Evolutionary conservation across 371 early-diverging fungal species (phyloP).

Genomic region (Vavraia culicis): DNA sequence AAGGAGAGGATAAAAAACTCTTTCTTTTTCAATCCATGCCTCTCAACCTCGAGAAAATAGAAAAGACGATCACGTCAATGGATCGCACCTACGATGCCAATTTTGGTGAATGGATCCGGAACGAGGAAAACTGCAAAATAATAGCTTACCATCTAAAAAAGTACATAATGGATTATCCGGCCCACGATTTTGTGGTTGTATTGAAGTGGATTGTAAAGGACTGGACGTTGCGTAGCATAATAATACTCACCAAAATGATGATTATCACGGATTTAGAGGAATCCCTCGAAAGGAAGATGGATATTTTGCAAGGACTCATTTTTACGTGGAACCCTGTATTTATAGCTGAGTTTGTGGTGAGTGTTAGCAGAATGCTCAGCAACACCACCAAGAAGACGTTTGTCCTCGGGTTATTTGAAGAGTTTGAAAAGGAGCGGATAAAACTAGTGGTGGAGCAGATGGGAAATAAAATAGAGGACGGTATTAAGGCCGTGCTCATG

Average conservation of each 20-base stretch:
- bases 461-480: too few species aligned
- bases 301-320: conserved; percentile 32
- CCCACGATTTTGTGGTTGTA: conserved; percentile 37
- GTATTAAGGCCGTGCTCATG: too few species aligned
- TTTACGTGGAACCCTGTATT: conserved; percentile 43
- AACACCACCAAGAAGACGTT: too few species aligned
- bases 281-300: conserved; percentile 12
- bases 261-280: conserved; percentile 25
- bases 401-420: too few species aligned
- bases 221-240: conserved; percentile 43
- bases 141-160: conserved; percentile 38
- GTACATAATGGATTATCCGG: conserved; percentile 38
- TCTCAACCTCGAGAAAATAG: conserved; percentile 26
- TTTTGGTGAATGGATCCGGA: conserved; percentile 45
- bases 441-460: too few species aligned
- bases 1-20: too few species aligned
- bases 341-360: conserved; percentile 39
- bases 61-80: conserved; percentile 40
- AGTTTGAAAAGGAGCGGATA: too few species aligned
- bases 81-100: conserved; percentile 45
- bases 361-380: conserved; percentile 21
- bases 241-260: conserved; percentile 37
- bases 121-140: conserved; percentile 42
- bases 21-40: too few species aligned
- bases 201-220: conserved; percentile 44